A percentile compares a stretch with the other conserved stretches of the same genome.
Evolutionary conservation across 2,329 filamentous ascomycete species (phyloP).

Genomic region (Fusarium decemcellulare): DNA sequence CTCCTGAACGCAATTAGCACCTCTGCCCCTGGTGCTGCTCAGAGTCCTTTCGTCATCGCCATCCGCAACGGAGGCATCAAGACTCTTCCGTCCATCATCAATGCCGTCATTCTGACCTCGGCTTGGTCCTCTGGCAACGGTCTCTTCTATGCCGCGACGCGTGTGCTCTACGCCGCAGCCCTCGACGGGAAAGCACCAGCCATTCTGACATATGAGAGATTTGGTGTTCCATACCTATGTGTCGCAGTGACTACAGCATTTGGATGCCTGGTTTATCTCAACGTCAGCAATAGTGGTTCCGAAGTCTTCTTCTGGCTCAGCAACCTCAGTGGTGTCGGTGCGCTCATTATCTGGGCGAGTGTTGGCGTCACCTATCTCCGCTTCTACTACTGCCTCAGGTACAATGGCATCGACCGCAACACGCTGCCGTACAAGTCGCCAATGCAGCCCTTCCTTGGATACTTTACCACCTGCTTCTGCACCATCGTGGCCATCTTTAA

Average conservation of each 20-base stretch:
- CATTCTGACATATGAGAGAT: slow-evolving; percentile 16
- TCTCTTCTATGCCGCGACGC: slow-evolving; percentile 76
- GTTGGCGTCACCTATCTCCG: slow-evolving; percentile 6
- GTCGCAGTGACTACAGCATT: slow-evolving; percentile 16
- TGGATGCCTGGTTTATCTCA: slow-evolving; percentile 21
- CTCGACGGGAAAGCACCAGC: slow-evolving; percentile 71
- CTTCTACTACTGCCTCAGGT: slow-evolving; percentile 15
- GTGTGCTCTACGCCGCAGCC: slow-evolving; percentile 78
- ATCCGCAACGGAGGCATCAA: slow-evolving; percentile 77
- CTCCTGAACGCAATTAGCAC: slow-evolving; percentile 70
- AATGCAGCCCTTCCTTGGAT: slow-evolving; percentile 3
- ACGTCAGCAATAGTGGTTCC: slow-evolving; percentile 2
- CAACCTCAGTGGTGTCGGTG: slow-evolving; percentile 1
- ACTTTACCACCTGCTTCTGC: not conserved
- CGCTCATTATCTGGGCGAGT: slow-evolving; percentile 5
- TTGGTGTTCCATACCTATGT: slow-evolving; percentile 32
- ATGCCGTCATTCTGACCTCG: slow-evolving; percentile 77
- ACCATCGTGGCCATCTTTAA: slow-evolving; percentile 3
- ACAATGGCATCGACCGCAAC: slow-evolving; percentile 5
- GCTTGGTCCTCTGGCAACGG: slow-evolving; percentile 74
- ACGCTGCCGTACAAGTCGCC: slow-evolving; percentile 6
- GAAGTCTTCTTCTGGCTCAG: slow-evolving; percentile 17
- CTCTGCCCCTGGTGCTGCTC: slow-evolving; percentile 56
- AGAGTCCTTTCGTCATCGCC: slow-evolving; percentile 75
- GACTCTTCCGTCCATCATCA: slow-evolving; percentile 76